Evolutionary conservation across 139 green algal genomes (phyloP), one percentile per base, ranked within the genome.

Genomic region (Ettlia oleoabundans): DNA sequence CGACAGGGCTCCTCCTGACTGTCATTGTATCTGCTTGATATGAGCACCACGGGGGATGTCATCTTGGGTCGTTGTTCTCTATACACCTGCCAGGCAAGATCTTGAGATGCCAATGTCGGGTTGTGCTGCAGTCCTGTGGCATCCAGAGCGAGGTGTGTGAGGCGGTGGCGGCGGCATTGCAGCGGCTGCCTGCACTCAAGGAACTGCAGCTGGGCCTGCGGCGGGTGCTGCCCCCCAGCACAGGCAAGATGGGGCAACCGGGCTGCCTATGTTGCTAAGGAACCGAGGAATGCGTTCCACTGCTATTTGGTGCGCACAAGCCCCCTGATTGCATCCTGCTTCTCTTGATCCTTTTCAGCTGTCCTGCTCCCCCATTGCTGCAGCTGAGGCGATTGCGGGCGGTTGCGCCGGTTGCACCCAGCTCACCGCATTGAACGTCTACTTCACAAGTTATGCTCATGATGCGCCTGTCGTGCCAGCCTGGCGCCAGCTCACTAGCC

Each of bases 81-180:
- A n/a, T n/a, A n/a, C n/a, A n/a, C n/a, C n/a, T n/a, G n/a, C n/a
- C n/a, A n/a, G n/a, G n/a, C n/a, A n/a, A n/a, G n/a, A n/a, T n/a
- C n/a, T n/a, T n/a, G n/a, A n/a, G n/a, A n/a, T 62, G 41, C 68
- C 26, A 3, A 5, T 47, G 66, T 2, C 9, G 26, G 28, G 26
- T 2, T 58, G 41, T n/a, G n/a, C 9, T 65, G 52, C 73, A 80
- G 73, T 38, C 37, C 7, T 80, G 73, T 37, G 73, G 73, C 73
- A 53, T 80, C 15, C 73, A 81, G 38, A 61, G 40, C 40, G 58
- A 72, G 58, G 28, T 81, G 28, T 81, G 75, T 38, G 40, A 71
- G 38, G 75, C 58, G 28, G 55, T 81, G 75, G 75, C 33, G 58
- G 75, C 75, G 1, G 75, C 75, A 13, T 58, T 71, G 75, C 38